Evolutionary conservation across 352 stramenopile genomes (phyloP).

Genomic region (Phytophthora foliorum): DNA sequence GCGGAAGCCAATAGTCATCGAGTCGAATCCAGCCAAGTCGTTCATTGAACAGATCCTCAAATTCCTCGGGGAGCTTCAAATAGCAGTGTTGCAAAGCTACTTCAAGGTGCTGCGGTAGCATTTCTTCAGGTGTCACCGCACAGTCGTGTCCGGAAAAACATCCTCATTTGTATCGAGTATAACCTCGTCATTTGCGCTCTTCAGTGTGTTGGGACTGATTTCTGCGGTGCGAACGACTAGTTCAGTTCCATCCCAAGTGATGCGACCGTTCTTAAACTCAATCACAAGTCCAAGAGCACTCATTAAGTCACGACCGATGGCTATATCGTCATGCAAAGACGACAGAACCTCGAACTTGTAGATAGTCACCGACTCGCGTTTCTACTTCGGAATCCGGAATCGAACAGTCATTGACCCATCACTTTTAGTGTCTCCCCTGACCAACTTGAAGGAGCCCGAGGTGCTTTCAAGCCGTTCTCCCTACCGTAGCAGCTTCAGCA

Average conservation of each 20-base stretch:
- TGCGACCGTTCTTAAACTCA: constrained; percentile 1
- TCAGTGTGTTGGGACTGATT: neutral
- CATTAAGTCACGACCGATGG: constrained; percentile 5
- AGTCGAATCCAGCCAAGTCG: constrained; percentile 4
- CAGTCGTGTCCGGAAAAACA: neutral
- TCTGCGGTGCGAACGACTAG: neutral
- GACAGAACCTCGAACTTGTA: constrained; percentile 15
- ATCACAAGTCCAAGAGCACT: constrained; percentile 5
- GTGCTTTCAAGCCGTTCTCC: neutral
- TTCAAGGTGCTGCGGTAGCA: neutral
- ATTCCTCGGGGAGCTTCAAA: constrained; percentile 8
- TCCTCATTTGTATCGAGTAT: neutral
- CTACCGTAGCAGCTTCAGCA: neutral
- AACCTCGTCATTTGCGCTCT: neutral
- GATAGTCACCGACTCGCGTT: constrained; percentile 12
- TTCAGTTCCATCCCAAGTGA: constrained; percentile 11
- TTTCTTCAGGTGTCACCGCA: neutral
- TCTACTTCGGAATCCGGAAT: constrained; percentile 3
- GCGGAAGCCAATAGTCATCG: constrained; percentile 1
- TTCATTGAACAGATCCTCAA: neutral
- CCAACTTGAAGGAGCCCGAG: constrained; percentile 6
- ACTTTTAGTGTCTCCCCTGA: neutral
- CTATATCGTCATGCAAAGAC: neutral
- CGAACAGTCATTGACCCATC: neutral
- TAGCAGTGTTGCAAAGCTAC: constrained; percentile 9